Evolutionary conservation across 2,329 filamentous ascomycete species (phyloP).

Genomic region (Neodidymelliopsis sp.): DNA sequence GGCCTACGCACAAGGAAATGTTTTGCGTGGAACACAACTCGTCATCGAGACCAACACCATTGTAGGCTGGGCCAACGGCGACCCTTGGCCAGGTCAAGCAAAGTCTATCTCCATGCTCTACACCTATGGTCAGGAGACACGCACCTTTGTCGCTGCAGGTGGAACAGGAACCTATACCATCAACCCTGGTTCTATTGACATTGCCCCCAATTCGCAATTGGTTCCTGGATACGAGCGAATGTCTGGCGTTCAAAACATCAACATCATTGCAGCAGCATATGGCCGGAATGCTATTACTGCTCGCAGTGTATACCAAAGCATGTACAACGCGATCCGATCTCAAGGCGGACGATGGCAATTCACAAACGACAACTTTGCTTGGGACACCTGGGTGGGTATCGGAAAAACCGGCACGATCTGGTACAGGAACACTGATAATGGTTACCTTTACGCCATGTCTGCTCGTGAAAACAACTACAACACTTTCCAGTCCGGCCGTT

Average conservation of each 20-base stretch:
- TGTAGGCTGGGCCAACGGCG: conserved; percentile 14
- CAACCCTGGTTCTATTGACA: conserved; percentile 9
- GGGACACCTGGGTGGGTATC: conserved; percentile 4
- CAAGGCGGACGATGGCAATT: conserved; percentile 13
- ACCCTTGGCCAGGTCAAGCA: conserved; percentile 9
- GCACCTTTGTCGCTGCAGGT: conserved; percentile 6
- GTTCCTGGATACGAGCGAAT: conserved; percentile 12
- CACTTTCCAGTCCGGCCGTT: conserved; percentile 8
- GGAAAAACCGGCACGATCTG: conserved; percentile 4
- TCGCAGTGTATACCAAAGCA: conserved; percentile 13
- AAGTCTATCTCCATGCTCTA: conserved; percentile 16
- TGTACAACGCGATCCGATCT: conserved; percentile 12
- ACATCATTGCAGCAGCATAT: conserved; percentile 9
- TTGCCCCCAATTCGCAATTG: conserved; percentile 4
- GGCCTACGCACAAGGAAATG: conserved; percentile 4
- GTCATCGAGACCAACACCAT: conserved; percentile 15
- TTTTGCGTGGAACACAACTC: conserved; percentile 8
- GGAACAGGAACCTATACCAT: conserved; percentile 2
- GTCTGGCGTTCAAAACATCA: conserved; percentile 14
- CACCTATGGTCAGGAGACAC: conserved; percentile 10
- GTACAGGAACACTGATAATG: conserved; percentile 8
- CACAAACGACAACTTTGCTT: conserved; percentile 8
- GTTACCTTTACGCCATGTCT: conserved; percentile 8
- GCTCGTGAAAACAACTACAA: conserved; percentile 15
- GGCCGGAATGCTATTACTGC: conserved; percentile 4